A percentile compares a stretch with the other conserved stretches of the same genome.
Conservation (phyloP, 176 grass and related monocot species). For the Hyparrhenia diplandra region DNA sequence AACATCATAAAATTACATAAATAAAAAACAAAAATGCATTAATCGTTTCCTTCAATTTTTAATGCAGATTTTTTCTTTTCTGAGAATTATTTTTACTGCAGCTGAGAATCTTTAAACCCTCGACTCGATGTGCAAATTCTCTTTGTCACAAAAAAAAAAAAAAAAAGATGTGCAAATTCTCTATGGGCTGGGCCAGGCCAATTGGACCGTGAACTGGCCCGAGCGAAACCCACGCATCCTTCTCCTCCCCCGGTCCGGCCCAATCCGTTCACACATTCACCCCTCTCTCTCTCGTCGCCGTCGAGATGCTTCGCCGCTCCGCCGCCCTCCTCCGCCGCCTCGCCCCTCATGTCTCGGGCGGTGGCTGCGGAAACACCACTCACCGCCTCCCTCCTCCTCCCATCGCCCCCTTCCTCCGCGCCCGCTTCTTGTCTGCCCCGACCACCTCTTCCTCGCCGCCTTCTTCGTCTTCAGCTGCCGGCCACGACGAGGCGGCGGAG, state of each 20-base stretch:
- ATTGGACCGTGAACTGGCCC: no score
- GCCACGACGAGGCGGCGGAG: background rate
- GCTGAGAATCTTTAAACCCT: no score
- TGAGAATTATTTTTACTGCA: no score
- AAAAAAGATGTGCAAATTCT: background rate
- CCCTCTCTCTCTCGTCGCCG: conserved; percentile 10
- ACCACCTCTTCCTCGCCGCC: conserved; percentile 20
- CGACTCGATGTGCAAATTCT: no score
- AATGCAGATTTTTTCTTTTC: no score
- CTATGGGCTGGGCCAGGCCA: no score
- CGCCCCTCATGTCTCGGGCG: conserved; percentile 41
- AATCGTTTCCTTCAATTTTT: no score
- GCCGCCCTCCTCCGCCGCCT: conserved; percentile 47
- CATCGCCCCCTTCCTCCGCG: conserved; percentile 20
- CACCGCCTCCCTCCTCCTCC: background rate
- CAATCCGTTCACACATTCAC: background rate
- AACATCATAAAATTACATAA: no score
- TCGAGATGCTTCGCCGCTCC: conserved; percentile 65
- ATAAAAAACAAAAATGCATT: no score
- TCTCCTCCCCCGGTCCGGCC: background rate
- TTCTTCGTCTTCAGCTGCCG: conserved; percentile 3
- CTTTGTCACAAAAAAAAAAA: no score
- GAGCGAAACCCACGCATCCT: no score
- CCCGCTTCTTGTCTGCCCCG: conserved; percentile 30
- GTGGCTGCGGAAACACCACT: background rate